Evolutionary conservation across 306 rosid genomes (phyloP).

Genomic region (Cucumis melo): DNA sequence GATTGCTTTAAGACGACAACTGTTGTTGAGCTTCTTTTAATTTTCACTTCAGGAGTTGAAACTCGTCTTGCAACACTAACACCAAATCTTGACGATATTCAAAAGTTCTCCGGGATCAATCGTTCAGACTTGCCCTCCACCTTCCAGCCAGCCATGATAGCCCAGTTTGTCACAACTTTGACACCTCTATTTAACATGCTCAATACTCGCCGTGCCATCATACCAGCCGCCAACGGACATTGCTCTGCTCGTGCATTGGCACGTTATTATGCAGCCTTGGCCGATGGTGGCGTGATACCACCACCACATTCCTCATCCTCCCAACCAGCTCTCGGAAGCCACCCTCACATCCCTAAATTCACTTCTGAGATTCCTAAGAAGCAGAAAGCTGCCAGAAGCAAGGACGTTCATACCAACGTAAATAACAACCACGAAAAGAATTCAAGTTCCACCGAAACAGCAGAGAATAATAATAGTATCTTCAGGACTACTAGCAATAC

Average conservation of each 20-base stretch:
- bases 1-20: not conserved
- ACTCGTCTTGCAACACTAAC: conserved; percentile 85
- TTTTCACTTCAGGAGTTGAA: conserved; percentile 55
- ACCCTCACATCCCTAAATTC: conserved; percentile 70
- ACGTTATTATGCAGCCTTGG: conserved; percentile 86
- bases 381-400: conserved; percentile 18
- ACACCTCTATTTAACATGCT: conserved; percentile 60
- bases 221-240: conserved; percentile 95
- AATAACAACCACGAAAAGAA: conserved; percentile 14
- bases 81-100: conserved; percentile 39
- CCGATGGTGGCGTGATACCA: conserved; percentile 68
- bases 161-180: conserved; percentile 28
- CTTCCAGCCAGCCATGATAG: conserved; percentile 50
- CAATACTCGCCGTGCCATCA: conserved; percentile 67
- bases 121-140: conserved; percentile 59
- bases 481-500: conserved; percentile 11
- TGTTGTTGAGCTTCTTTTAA: not conserved
- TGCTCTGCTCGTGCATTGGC: conserved; percentile 95
- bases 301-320: conserved; percentile 61
- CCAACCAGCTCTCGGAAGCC: conserved; percentile 77
- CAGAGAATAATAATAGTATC: not conserved
- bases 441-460: conserved; percentile 3
- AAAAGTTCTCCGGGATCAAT: conserved; percentile 28
- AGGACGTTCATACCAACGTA: conserved; percentile 15
- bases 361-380: conserved; percentile 28